Evolutionary conservation across 441 rosid species (phyloP).

Genomic region (Pelargonium fulgidum): DNA sequence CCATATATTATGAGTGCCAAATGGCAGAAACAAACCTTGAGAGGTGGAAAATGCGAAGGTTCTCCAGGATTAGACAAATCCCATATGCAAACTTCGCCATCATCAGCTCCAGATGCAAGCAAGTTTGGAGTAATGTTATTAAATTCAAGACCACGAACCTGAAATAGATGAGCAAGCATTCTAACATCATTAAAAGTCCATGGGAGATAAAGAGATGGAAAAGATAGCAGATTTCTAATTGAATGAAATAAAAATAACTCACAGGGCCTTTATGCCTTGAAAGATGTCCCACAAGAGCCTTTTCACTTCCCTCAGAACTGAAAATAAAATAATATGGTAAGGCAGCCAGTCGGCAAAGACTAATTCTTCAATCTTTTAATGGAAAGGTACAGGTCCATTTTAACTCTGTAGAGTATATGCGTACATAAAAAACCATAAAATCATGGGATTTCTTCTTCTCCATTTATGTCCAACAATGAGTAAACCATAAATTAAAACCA

Average conservation of each 20-base stretch:
- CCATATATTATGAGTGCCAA: background rate
- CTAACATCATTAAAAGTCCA: constrained; percentile 16
- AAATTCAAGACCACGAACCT: constrained; percentile 99
- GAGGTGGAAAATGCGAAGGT: constrained; percentile 82
- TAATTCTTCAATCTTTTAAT: background rate
- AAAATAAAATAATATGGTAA: constrained; percentile 16
- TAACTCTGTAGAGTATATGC: background rate
- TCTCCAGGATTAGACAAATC: constrained; percentile 74
- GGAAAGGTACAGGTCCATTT: background rate
- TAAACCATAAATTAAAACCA: background rate
- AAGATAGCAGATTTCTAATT: background rate
- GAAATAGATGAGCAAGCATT: constrained; percentile 20
- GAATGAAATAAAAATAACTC: constrained; percentile 34
- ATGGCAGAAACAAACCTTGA: constrained; percentile 43
- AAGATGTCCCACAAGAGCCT: constrained; percentile 63
- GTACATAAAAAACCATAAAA: background rate
- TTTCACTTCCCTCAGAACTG: constrained; percentile 52
- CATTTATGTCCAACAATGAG: background rate
- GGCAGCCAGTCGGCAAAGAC: background rate
- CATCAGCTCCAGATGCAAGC: constrained; percentile 98
- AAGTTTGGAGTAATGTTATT: constrained; percentile 62
- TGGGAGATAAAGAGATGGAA: constrained; percentile 7
- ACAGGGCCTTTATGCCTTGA: constrained; percentile 91
- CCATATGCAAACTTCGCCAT: constrained; percentile 97
- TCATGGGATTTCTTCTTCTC: background rate